These are phyloP conservation scores for Podaxis mareebaensis DNA, from an alignment of 768 basidiomycete species.

Conservation along the genomic window DNA sequence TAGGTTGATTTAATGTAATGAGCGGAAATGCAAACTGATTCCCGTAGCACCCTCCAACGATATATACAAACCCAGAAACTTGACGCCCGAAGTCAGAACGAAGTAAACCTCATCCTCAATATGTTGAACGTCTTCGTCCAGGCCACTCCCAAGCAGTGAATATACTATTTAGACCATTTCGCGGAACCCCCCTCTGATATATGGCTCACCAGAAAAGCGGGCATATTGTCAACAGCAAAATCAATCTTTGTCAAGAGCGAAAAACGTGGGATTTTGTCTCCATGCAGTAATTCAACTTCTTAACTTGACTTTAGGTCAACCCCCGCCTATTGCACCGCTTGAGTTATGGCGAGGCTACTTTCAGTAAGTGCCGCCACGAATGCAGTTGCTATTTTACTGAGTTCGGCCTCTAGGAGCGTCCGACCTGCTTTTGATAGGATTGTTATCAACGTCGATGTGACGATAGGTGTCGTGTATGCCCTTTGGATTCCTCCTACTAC, in stretches of 20 bases:
- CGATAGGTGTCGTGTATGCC: conserved; percentile 40
- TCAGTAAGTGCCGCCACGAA: conserved; percentile 32
- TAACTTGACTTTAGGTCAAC: conserved; percentile 12
- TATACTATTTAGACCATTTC: background rate
- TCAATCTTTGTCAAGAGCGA: conserved; percentile 12
- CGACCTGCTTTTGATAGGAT: conserved; percentile 36
- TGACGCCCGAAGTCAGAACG: background rate
- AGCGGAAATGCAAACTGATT: background rate
- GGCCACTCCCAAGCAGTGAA: conserved; percentile 30
- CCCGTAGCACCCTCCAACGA: conserved; percentile 1
- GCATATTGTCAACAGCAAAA: conserved; percentile 7
- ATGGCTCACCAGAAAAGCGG: conserved; percentile 8
- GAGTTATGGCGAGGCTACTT: conserved; percentile 44
- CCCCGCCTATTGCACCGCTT: conserved; percentile 28
- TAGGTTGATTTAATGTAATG: conserved; percentile 13
- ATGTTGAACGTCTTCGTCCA: conserved; percentile 37
- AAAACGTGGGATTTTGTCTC: background rate
- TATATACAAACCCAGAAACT: conserved; percentile 2
- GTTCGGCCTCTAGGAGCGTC: conserved; percentile 36
- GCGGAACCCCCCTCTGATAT: background rate
- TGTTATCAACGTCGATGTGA: conserved; percentile 43
- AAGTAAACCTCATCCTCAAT: conserved; percentile 24
- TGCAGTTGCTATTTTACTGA: background rate
- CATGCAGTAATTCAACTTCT: background rate
- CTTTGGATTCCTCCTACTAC: background rate